These are phyloP conservation scores for Jaapia argillacea DNA, from an alignment of 768 basidiomycete genomes.

Conservation along the genomic window DNA sequence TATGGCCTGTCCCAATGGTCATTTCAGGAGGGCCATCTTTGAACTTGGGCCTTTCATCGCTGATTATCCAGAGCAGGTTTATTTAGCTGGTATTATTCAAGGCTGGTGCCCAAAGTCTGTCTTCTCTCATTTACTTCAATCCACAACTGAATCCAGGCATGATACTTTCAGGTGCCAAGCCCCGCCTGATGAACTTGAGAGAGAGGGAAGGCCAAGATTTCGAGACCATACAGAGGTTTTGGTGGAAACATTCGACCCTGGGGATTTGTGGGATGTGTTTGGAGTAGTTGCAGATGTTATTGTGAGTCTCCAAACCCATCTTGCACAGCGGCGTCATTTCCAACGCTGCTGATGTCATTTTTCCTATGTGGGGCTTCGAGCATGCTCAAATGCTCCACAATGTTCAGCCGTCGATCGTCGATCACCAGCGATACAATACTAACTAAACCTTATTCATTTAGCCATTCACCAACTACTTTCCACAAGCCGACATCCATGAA, in stretches of 20 bases:
- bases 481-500: constrained; percentile 24
- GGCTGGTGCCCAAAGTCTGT: constrained; percentile 13
- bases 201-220: constrained; percentile 6
- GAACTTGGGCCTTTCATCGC: constrained; percentile 13
- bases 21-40: constrained; percentile 12
- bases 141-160: no score
- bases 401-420: no score
- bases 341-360: no score
- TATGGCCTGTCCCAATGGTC: constrained; percentile 10
- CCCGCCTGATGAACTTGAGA: constrained; percentile 15
- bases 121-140: no score
- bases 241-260: constrained; percentile 11
- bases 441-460: constrained; percentile 5
- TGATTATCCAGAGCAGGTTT: constrained; percentile 13
- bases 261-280: constrained; percentile 20
- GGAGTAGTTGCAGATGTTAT: constrained; percentile 22
- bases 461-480: constrained; percentile 26
- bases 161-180: constrained; percentile 7
- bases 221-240: constrained; percentile 13
- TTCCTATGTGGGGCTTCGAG: no score
- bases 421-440: no score
- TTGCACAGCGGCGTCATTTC: no score
- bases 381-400: no score
- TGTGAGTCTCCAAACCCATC: constrained; percentile 18
- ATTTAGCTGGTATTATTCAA: constrained; percentile 9